phyloP scores from a whole-genome alignment of 2,329 filamentous ascomycete genomes.

The Aspergillus sp. region DNA sequence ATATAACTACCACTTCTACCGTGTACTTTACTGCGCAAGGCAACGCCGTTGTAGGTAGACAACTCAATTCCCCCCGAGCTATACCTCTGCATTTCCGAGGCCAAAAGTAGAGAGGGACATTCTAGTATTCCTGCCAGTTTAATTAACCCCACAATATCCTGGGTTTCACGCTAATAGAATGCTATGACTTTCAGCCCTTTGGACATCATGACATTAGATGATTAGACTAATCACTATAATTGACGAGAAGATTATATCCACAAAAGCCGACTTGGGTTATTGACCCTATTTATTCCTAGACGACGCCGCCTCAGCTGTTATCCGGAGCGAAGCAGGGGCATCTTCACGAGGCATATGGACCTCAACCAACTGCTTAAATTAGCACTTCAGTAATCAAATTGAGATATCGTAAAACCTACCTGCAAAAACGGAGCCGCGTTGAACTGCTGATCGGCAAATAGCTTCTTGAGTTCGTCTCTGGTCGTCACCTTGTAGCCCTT shows the following conservation, averaged over 20 bases:
- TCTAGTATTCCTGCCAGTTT: too few relatives aligned
- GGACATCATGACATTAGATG: neutral
- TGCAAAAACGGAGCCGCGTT: constrained; percentile 49
- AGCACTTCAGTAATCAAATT: constrained; percentile 8
- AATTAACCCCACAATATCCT: neutral
- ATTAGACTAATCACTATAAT: neutral
- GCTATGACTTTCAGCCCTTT: too few relatives aligned
- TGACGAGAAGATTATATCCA: neutral
- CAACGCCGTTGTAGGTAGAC: neutral
- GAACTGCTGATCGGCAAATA: constrained; percentile 67
- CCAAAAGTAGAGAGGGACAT: neutral
- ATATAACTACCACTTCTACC: neutral
- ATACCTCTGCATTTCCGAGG: neutral
- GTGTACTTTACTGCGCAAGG: neutral
- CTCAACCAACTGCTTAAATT: constrained; percentile 67
- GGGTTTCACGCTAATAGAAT: neutral
- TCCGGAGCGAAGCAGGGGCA: constrained; percentile 67
- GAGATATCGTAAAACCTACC: constrained; percentile 26
- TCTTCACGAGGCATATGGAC: constrained; percentile 78
- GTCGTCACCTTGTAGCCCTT: constrained; percentile 69
- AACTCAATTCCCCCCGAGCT: neutral
- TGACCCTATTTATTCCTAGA: constrained; percentile 55
- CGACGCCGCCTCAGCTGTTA: constrained; percentile 70
- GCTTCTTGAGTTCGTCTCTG: constrained; percentile 63
- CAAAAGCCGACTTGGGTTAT: neutral